Conservation (phyloP, 129 eudicot genomes). For the Artemisia argyi region DNA sequence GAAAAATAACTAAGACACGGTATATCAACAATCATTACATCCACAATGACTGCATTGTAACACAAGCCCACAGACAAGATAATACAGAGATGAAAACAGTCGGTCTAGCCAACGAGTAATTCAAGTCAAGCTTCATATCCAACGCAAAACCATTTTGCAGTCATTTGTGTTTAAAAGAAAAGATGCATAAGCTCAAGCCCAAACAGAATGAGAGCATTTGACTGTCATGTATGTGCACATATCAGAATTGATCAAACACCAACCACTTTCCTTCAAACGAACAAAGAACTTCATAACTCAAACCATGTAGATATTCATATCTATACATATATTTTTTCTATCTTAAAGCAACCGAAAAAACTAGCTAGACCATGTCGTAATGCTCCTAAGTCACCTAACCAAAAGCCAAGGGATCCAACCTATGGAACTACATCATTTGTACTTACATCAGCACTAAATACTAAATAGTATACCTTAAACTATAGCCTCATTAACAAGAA, state of each 20-base stretch:
- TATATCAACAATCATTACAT: constrained; percentile 4
- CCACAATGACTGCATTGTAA: not conserved
- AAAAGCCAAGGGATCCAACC: no score
- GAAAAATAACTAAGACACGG: not conserved
- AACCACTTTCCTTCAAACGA: not conserved
- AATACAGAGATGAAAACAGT: not conserved
- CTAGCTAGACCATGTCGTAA: constrained; percentile 1
- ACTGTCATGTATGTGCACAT: not conserved
- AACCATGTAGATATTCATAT: constrained; percentile 26
- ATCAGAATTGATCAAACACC: not conserved
- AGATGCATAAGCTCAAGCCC: constrained; percentile 12
- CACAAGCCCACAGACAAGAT: constrained; percentile 1
- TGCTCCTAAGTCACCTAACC: no score
- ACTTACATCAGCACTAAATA: constrained; percentile 18
- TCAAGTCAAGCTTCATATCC: constrained; percentile 9
- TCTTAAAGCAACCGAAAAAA: constrained; percentile 7
- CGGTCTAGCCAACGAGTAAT: not conserved
- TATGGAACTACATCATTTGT: not conserved
- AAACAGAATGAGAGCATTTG: constrained; percentile 3
- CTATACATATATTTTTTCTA: constrained; percentile 1
- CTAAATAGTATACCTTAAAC: constrained; percentile 21
- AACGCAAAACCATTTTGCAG: not conserved
- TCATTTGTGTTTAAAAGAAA: not conserved
- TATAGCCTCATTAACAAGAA: constrained; percentile 8
- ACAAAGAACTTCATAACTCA: constrained; percentile 1